Conservation (phyloP, 2,329 filamentous ascomycete genomes). For the Beauveria sp. region DNA sequence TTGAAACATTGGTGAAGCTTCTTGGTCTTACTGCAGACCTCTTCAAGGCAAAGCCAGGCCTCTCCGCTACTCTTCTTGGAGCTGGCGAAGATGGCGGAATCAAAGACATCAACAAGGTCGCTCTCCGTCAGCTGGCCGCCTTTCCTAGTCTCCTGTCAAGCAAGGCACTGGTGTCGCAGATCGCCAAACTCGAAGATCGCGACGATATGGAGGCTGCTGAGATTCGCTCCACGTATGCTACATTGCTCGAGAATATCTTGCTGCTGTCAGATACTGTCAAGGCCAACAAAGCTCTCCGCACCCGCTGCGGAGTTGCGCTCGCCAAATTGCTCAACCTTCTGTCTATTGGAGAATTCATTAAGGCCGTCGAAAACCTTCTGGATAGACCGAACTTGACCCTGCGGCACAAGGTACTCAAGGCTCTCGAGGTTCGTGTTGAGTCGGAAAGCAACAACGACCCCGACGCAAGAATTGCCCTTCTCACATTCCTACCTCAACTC, state of each 20-base stretch:
- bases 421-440: slow-evolving; percentile 73
- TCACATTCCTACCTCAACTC: slow-evolving; percentile 73
- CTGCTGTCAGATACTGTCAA: slow-evolving; percentile 59
- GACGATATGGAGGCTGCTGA: slow-evolving; percentile 61
- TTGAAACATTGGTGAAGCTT: slow-evolving; percentile 70
- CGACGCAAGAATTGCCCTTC: slow-evolving; percentile 59
- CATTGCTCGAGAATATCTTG: slow-evolving; percentile 58
- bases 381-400: slow-evolving; percentile 67
- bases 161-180: slow-evolving; percentile 47
- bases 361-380: slow-evolving; percentile 75
- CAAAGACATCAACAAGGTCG: slow-evolving; percentile 42
- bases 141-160: slow-evolving; percentile 52
- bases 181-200: slow-evolving; percentile 47
- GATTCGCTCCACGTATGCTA: slow-evolving; percentile 61
- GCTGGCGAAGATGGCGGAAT: slow-evolving; percentile 38
- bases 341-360: slow-evolving; percentile 82
- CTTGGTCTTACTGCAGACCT: slow-evolving; percentile 68
- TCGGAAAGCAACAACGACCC: slow-evolving; percentile 62
- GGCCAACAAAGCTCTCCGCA: slow-evolving; percentile 45
- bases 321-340: slow-evolving; percentile 76
- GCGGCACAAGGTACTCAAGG: slow-evolving; percentile 70
- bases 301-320: slow-evolving; percentile 60
- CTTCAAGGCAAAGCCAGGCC: slow-evolving; percentile 63
- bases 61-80: slow-evolving; percentile 66
- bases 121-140: slow-evolving; percentile 47